A percentile compares a stretch with the other conserved stretches of the same genome.
phyloP scores from a whole-genome alignment of 2,329 filamentous ascomycete species.

The Claviceps digitariae region DNA sequence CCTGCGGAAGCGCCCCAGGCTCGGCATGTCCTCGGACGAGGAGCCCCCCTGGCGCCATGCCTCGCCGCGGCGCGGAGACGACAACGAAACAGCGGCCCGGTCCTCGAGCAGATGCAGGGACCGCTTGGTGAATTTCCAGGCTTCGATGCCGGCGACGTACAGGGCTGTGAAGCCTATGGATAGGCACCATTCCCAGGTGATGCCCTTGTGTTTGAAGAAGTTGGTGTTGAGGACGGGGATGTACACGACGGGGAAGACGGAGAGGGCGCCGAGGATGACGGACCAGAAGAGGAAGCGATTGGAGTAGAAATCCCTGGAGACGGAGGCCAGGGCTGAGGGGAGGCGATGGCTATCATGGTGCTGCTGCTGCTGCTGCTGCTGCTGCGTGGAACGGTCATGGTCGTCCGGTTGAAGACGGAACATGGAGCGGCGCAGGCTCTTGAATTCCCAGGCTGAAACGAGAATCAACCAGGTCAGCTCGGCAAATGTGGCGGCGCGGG shows the following conservation, averaged over 20 bases:
- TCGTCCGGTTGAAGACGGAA: constrained; percentile 50
- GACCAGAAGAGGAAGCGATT: constrained; percentile 62
- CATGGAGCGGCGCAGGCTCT: constrained; percentile 57
- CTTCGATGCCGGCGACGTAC: constrained; percentile 55
- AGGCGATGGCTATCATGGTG: not conserved
- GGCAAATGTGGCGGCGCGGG: constrained; percentile 59
- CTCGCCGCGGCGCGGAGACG: constrained; percentile 20
- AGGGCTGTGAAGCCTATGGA: constrained; percentile 49
- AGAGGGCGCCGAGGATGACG: constrained; percentile 44
- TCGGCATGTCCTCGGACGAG: constrained; percentile 27
- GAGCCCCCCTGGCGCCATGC: constrained; percentile 40
- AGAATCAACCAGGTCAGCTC: constrained; percentile 62
- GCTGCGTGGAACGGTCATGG: constrained; percentile 8
- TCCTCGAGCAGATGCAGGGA: constrained; percentile 37
- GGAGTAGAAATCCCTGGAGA: constrained; percentile 50
- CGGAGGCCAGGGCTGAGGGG: constrained; percentile 23
- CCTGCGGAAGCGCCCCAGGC: constrained; percentile 27
- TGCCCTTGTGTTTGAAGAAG: constrained; percentile 60
- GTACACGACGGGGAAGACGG: constrained; percentile 56
- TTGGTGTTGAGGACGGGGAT: constrained; percentile 56
- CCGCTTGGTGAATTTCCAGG: constrained; percentile 60
- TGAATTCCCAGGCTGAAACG: constrained; percentile 66
- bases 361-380: not conserved
- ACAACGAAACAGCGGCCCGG: constrained; percentile 16
- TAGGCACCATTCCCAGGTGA: constrained; percentile 64